Conservation (phyloP, 768 basidiomycete genomes). For the Podaxis sp. region DNA sequence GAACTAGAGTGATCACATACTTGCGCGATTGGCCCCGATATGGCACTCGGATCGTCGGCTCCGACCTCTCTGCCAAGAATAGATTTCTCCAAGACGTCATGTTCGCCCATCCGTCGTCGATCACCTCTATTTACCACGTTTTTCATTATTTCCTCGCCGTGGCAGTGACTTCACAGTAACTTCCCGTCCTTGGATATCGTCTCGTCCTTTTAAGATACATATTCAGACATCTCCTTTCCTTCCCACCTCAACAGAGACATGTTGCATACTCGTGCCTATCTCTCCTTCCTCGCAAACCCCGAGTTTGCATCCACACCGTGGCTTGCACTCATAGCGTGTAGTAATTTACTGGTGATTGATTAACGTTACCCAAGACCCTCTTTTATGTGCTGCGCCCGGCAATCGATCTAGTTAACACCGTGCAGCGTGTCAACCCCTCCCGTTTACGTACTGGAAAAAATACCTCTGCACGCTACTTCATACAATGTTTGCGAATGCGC, state of each 20-base stretch:
- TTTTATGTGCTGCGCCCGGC: slow-evolving; percentile 9
- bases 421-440: slow-evolving; percentile 9
- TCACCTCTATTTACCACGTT: background rate
- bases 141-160: background rate
- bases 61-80: background rate
- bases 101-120: background rate
- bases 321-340: background rate
- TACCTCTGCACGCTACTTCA: background rate
- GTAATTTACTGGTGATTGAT: slow-evolving; percentile 3
- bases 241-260: background rate
- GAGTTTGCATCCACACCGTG: slow-evolving; percentile 5
- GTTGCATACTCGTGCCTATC: slow-evolving; percentile 15
- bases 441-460: slow-evolving; percentile 13
- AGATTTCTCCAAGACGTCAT: slow-evolving; percentile 5
- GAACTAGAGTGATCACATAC: background rate
- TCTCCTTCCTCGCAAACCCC: background rate
- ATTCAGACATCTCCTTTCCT: background rate
- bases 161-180: background rate
- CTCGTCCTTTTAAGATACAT: background rate
- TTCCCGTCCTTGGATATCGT: background rate
- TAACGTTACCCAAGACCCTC: slow-evolving; percentile 12
- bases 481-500: slow-evolving; percentile 9
- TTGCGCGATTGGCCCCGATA: background rate
- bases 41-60: background rate
- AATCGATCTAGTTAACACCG: slow-evolving; percentile 6